phyloP scores from a whole-genome alignment of 805 yeast species.

The Pichia deserticola region DNA sequence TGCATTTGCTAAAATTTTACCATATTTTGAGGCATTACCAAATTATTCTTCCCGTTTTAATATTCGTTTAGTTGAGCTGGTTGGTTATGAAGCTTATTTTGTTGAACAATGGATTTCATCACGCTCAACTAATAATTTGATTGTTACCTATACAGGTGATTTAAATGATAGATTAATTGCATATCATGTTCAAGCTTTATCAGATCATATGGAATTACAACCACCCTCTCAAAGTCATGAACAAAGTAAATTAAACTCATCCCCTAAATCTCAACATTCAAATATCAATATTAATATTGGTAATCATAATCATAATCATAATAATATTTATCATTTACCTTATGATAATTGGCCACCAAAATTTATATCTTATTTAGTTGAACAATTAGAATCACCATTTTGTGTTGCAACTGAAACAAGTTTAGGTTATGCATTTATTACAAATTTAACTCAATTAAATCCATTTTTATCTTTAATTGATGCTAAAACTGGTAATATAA shows the following conservation, averaged over 20 bases:
- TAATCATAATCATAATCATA: background rate
- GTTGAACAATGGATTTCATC: slow-evolving; percentile 93
- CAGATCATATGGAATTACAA: background rate
- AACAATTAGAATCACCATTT: slow-evolving; percentile 50
- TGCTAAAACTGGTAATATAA: slow-evolving; percentile 50
- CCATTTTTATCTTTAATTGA: slow-evolving; percentile 58
- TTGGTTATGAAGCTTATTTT: slow-evolving; percentile 81
- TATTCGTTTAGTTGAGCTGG: slow-evolving; percentile 4
- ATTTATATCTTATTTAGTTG: slow-evolving; percentile 56
- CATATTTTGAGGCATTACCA: slow-evolving; percentile 2
- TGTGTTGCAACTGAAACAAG: slow-evolving; percentile 61
- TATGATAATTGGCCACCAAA: slow-evolving; percentile 36
- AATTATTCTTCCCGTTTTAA: background rate
- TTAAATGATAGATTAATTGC: slow-evolving; percentile 55
- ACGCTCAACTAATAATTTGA: slow-evolving; percentile 56
- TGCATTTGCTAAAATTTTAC: slow-evolving; percentile 6
- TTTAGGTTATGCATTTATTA: slow-evolving; percentile 61
- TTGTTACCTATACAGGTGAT: slow-evolving; percentile 85
- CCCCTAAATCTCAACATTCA: background rate
- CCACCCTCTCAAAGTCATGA: slow-evolving; percentile 1
- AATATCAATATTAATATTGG: slow-evolving; percentile 29
- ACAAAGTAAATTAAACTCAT: background rate
- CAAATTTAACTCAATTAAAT: slow-evolving; percentile 77
- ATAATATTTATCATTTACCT: background rate
- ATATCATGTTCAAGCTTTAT: slow-evolving; percentile 26